Percentiles rank a stretch among this genome's conserved stretches.
These are phyloP conservation scores for Chondrus crispus DNA, from an alignment of 23 red algal species.

Conservation along the genomic window DNA sequence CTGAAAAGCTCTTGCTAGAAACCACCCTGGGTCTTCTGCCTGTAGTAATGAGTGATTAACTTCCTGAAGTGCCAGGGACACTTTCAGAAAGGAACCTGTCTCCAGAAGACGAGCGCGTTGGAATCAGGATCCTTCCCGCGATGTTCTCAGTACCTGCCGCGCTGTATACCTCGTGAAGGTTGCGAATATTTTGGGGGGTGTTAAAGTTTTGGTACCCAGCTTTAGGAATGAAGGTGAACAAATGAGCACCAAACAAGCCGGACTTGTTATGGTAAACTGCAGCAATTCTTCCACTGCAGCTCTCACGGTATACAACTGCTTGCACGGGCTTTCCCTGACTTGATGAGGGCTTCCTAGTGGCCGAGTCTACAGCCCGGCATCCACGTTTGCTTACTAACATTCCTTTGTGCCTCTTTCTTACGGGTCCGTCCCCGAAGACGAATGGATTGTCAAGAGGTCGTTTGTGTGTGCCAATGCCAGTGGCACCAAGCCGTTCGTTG, in stretches of 20 bases:
- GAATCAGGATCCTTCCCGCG: too few species aligned
- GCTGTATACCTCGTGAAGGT: too few species aligned
- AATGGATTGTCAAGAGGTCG: background rate
- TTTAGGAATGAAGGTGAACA: background rate
- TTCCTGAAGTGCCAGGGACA: background rate
- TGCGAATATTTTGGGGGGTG: background rate
- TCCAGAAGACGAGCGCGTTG: too few species aligned
- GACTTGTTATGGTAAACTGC: slow-evolving; percentile 11
- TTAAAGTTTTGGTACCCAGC: too few species aligned
- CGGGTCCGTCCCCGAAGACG: background rate
- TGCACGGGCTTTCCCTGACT: background rate
- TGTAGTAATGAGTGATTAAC: background rate
- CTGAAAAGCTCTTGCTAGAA: slow-evolving; percentile 23
- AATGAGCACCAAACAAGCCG: background rate
- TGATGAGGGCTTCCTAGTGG: too few species aligned
- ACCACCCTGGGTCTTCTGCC: slow-evolving; percentile 26
- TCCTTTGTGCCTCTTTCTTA: background rate
- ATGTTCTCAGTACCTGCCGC: too few species aligned
- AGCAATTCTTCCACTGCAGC: slow-evolving; percentile 16
- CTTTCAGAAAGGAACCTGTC: too few species aligned
- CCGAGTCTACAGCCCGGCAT: too few species aligned
- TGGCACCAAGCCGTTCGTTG: background rate
- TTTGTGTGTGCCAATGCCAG: background rate
- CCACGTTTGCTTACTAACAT: slow-evolving; percentile 1
- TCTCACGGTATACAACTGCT: slow-evolving; percentile 27